Evolutionary conservation across 192 early-diverging fungal species (phyloP), one percentile per base, ranked within the genome.

Genomic region (Geranomyces michiganensis): DNA sequence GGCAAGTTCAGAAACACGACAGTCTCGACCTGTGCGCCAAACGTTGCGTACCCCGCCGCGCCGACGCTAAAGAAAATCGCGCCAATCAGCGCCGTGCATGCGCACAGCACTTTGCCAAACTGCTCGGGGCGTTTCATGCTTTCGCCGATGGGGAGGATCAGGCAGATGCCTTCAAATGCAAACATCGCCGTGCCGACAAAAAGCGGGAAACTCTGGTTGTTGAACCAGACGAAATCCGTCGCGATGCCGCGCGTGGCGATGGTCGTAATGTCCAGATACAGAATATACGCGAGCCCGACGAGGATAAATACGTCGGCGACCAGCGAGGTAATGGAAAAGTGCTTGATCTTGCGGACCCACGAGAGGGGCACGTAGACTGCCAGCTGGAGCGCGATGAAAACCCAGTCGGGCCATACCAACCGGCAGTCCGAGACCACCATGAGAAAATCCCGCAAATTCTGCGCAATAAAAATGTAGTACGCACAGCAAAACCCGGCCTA

Each of bases 181-280:
- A 90, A 95, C 62, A 96, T 92, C 44, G 96, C 96, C 15, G 96
- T 98, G 61, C 96, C 96, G 47, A 98, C 90, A 70, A 96, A 95
- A 49, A 96, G 77, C 27, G 93, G 86, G 70, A 95, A 96, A 47
- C 87, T 86, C 62, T 89, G 82, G 51, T 82, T 72, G 79, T 98
- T 98, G 74, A 98, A 88, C 56, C 82, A 76, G 59, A 84, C 79
- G 17, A 96, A 82, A 41, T 93, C 84, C 19, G 43, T 64, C 9
- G 89, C 88, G 30, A 90, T 67, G 3, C 95, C 95, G 17, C 76
- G 62, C 14, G 79, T 87, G 44, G 83, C 64, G 29, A 98, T 76
- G 3, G 82, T 82, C 68, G 80, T 84, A 64, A 96, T 71, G 74
- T 96, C 93, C 71, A 88, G 91, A 66, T 88, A 85, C 70, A 96